A percentile compares a stretch with the other conserved stretches of the same genome.
Conservation (phyloP, 495 filamentous ascomycete genomes). For the Parmelia sp. region DNA sequence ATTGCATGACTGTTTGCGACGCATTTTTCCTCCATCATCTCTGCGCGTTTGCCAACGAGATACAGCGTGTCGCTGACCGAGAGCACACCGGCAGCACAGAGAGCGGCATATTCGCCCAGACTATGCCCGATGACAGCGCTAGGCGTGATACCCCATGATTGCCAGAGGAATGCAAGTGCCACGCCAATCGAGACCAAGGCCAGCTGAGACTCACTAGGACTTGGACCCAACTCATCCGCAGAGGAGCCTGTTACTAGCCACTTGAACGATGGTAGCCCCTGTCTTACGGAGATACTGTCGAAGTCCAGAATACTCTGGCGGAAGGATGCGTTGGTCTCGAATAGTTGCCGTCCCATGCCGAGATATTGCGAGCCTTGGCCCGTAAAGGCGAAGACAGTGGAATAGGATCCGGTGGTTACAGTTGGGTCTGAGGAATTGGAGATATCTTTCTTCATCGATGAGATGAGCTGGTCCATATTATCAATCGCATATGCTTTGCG, state of each 20-base stretch:
- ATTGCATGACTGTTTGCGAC: conserved; percentile 31
- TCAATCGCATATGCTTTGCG: conserved; percentile 35
- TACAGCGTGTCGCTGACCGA: conserved; percentile 35
- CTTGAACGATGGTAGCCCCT: conserved; percentile 34
- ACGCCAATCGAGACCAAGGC: conserved; percentile 33
- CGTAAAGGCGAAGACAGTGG: conserved; percentile 58
- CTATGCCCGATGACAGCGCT: conserved; percentile 37
- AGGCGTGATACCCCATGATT: conserved; percentile 32
- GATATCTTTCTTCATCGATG: conserved; percentile 11
- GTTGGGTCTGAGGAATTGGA: conserved; percentile 17
- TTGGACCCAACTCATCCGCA: conserved; percentile 47
- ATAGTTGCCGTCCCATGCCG: conserved; percentile 30
- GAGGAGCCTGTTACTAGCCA: conserved; percentile 21
- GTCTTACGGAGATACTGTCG: conserved; percentile 28
- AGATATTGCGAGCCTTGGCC: conserved; percentile 60
- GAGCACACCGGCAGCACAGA: conserved; percentile 37
- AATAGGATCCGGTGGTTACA: conserved; percentile 15
- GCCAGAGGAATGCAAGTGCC: conserved; percentile 33
- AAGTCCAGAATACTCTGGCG: conserved; percentile 27
- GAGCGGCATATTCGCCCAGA: no score
- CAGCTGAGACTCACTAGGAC: conserved; percentile 49
- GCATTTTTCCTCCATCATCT: conserved; percentile 30
- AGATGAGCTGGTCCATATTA: conserved; percentile 9
- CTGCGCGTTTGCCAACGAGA: conserved; percentile 35
- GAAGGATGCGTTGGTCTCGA: conserved; percentile 27